phyloP scores from a whole-genome alignment of 2,329 filamentous ascomycete genomes.

The Xylariaceae sp. region DNA sequence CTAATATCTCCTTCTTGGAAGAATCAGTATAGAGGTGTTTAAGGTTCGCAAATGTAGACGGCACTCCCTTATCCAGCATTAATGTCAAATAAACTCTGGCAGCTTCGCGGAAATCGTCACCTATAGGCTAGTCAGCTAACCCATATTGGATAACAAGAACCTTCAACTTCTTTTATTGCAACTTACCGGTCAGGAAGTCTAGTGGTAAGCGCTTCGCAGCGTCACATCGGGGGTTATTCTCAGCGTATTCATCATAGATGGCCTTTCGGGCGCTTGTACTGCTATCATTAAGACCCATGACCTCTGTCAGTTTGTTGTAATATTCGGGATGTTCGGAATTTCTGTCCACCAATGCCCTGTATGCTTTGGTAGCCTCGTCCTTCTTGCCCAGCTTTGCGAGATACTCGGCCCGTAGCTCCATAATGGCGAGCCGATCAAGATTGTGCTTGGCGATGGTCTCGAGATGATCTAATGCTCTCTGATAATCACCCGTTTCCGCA shows the following conservation, averaged over 20 bases:
- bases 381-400: conserved; percentile 77
- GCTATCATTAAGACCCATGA: conserved; percentile 66
- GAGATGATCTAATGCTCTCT: conserved; percentile 86
- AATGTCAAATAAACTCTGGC: conserved; percentile 80
- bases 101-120: conserved; percentile 79
- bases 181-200: conserved; percentile 79
- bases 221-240: conserved; percentile 83
- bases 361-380: conserved; percentile 82
- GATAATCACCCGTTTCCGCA: conserved; percentile 82
- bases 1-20: conserved; percentile 78
- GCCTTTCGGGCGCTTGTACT: conserved; percentile 72
- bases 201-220: conserved; percentile 85
- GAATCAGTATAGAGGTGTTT: conserved; percentile 87
- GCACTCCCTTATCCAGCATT: conserved; percentile 91
- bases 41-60: conserved; percentile 94
- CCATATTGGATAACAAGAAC: not conserved
- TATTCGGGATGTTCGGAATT: conserved; percentile 89
- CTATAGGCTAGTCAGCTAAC: conserved; percentile 46
- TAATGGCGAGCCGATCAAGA: conserved; percentile 81
- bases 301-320: conserved; percentile 77
- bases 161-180: not conserved
- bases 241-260: conserved; percentile 82
- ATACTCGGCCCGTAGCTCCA: conserved; percentile 88
- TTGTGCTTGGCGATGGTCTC: conserved; percentile 78
- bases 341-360: conserved; percentile 79